Evolutionary conservation across 495 filamentous ascomycete genomes (phyloP).

Genomic region (Aspergillus avenaceus): DNA sequence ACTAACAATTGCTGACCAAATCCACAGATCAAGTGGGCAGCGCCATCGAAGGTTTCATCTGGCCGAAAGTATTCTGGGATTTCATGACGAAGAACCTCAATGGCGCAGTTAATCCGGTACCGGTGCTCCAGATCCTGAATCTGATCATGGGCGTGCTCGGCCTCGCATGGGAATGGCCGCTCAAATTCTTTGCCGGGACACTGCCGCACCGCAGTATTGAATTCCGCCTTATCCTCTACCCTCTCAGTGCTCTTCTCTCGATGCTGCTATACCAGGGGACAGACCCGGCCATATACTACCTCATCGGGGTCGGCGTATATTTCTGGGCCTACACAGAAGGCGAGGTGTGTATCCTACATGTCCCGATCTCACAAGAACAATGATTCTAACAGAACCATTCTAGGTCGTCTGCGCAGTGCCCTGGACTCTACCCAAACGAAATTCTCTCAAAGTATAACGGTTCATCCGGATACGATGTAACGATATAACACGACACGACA

Average conservation of each 20-base stretch:
- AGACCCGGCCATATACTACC: slow-evolving; percentile 87
- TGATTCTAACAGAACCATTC: slow-evolving; percentile 12
- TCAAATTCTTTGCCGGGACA: slow-evolving; percentile 60
- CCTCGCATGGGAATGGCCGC: slow-evolving; percentile 88
- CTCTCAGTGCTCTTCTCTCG: slow-evolving; percentile 69
- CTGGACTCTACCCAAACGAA: slow-evolving; percentile 49
- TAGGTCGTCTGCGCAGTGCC: slow-evolving; percentile 54
- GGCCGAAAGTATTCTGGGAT: slow-evolving; percentile 99
- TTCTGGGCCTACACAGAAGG: slow-evolving; percentile 98
- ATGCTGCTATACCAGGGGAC: slow-evolving; percentile 87
- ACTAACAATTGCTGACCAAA: slow-evolving; percentile 26
- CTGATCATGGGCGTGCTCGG: slow-evolving; percentile 81
- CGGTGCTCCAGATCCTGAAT: slow-evolving; percentile 91
- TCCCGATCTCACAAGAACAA: neutral
- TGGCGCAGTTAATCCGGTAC: slow-evolving; percentile 75
- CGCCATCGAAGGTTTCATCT: slow-evolving; percentile 85
- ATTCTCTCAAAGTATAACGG: slow-evolving; percentile 26
- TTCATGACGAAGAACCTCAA: slow-evolving; percentile 91
- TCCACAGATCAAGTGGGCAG: slow-evolving; percentile 77
- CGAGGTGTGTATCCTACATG: slow-evolving; percentile 60
- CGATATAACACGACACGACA: neutral
- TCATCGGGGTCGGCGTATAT: slow-evolving; percentile 81
- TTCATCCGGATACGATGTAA: neutral
- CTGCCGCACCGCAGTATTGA: slow-evolving; percentile 83
- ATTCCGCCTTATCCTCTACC: slow-evolving; percentile 76